phyloP scores from a whole-genome alignment of 306 rosid genomes.

The Trifolium dubium region DNA sequence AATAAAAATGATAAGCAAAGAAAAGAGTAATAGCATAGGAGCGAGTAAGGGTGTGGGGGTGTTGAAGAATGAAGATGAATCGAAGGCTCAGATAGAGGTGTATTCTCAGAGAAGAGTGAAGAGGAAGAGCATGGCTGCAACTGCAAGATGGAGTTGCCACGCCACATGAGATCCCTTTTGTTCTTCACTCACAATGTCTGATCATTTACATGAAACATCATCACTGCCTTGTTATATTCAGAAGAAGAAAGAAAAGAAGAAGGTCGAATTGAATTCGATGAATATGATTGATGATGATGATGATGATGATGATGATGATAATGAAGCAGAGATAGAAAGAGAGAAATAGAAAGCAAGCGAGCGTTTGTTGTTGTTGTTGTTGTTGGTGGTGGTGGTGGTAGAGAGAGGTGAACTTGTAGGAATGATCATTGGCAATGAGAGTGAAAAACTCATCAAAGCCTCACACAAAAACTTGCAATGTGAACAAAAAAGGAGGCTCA shows the following conservation, averaged over 20 bases:
- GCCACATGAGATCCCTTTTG: neutral
- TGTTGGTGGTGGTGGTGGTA: too few species aligned
- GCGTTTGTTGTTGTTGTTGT: neutral
- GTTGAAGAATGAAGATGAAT: slow-evolving; percentile 8
- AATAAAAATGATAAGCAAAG: neutral
- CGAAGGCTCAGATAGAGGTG: neutral
- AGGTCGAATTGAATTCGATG: neutral
- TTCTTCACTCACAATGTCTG: slow-evolving; percentile 4
- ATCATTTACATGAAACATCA: slow-evolving; percentile 14
- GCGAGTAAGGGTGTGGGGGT: neutral
- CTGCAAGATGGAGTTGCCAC: neutral
- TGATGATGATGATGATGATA: neutral
- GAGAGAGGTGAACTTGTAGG: neutral
- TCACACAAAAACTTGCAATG: neutral
- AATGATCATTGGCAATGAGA: slow-evolving; percentile 6
- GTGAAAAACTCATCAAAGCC: slow-evolving; percentile 2
- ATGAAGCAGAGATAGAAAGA: neutral
- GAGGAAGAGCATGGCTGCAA: neutral
- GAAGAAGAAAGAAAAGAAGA: neutral
- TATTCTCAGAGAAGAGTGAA: neutral
- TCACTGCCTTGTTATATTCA: slow-evolving; percentile 11
- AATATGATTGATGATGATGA: neutral
- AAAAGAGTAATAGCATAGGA: neutral
- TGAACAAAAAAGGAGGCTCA: slow-evolving; percentile 13
- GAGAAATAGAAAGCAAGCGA: neutral